phyloP scores from a whole-genome alignment of 176 grass and related monocot genomes.

The Oryza brachyantha region DNA sequence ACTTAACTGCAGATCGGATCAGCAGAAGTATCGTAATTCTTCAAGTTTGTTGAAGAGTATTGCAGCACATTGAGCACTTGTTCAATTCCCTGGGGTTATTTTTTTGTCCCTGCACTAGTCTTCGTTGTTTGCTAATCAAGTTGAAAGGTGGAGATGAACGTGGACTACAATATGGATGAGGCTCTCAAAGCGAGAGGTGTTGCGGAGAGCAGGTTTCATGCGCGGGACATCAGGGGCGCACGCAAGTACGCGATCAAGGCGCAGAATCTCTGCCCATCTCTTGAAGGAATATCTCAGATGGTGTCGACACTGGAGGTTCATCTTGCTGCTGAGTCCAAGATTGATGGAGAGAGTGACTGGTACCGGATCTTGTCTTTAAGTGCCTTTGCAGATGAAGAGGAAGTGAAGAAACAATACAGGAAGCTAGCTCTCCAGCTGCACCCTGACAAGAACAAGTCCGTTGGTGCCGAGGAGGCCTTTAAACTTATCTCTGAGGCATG shows the following conservation, averaged over 20 bases:
- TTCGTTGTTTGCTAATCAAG: constrained; percentile 4
- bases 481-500: constrained; percentile 89
- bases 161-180: constrained; percentile 74
- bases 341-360: constrained; percentile 81
- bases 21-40: background rate
- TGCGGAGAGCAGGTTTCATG: constrained; percentile 74
- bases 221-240: constrained; percentile 56
- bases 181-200: constrained; percentile 68
- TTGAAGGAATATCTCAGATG: constrained; percentile 91
- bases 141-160: constrained; percentile 42
- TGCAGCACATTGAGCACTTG: constrained; percentile 16
- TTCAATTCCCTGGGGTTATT: constrained; percentile 6
- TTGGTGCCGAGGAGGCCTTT: constrained; percentile 78
- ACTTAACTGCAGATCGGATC: constrained; percentile 14
- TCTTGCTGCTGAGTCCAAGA: constrained; percentile 70
- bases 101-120: constrained; percentile 16
- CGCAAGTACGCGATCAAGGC: constrained; percentile 83
- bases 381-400: constrained; percentile 73
- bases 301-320: constrained; percentile 78
- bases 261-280: constrained; percentile 63
- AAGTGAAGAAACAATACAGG: constrained; percentile 89
- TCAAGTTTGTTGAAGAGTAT: background rate
- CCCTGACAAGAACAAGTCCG: constrained; percentile 92
- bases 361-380: constrained; percentile 75
- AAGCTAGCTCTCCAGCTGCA: constrained; percentile 80